Conservation (phyloP, 768 basidiomycete genomes). For the Tylopilus felleus region DNA sequence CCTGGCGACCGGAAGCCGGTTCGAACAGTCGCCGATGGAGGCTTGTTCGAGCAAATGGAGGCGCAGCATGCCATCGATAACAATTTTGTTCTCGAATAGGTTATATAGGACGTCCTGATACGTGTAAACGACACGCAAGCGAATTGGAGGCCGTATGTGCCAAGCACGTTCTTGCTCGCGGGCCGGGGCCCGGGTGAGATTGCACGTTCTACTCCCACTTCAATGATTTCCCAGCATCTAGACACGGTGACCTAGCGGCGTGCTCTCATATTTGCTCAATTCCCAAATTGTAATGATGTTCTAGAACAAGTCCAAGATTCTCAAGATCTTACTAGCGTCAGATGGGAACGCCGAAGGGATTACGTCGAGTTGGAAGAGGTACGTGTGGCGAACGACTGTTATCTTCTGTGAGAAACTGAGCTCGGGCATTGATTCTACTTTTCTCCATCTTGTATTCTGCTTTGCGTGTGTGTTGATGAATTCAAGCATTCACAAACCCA, state of each 20-base stretch:
- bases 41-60: not conserved
- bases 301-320: not conserved
- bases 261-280: not conserved
- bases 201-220: not conserved
- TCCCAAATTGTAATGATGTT: not conserved
- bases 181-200: not conserved
- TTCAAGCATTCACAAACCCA: not conserved
- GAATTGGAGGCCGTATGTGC: no score
- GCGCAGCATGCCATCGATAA: not conserved
- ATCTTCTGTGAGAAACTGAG: not conserved
- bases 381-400: not conserved
- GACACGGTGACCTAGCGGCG: not conserved
- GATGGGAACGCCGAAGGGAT: not conserved
- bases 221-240: not conserved
- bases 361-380: slow-evolving; percentile 1
- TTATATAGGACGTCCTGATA: not conserved
- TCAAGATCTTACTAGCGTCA: not conserved
- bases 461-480: not conserved
- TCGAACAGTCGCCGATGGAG: not conserved
- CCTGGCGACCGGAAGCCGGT: slow-evolving; percentile 10
- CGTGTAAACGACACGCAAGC: not conserved
- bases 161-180: not conserved
- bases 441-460: not conserved
- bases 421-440: not conserved
- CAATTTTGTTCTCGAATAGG: not conserved